A percentile compares a stretch with the other conserved stretches of the same genome.
These are phyloP conservation scores for Rhodofomes roseus DNA, from an alignment of 1,284 basidiomycete species.

Conservation along the genomic window DNA sequence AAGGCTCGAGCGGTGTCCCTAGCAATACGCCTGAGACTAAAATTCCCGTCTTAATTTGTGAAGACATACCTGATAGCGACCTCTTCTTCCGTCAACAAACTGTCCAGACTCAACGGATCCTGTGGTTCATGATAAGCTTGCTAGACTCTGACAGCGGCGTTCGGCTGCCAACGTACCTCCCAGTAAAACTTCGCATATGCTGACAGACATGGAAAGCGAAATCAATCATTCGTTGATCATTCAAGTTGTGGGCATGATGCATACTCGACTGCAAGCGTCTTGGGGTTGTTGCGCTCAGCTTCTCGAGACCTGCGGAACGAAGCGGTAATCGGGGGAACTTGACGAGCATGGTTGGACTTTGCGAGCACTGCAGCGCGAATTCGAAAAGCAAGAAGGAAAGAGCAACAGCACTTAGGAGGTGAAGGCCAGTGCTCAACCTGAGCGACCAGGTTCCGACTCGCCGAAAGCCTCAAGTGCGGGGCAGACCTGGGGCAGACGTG, in stretches of 20 bases:
- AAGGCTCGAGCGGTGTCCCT: slow-evolving; percentile 85
- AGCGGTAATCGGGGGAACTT: too few relatives aligned
- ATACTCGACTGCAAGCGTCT: neutral
- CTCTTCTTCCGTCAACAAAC: slow-evolving; percentile 87
- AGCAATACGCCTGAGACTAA: neutral
- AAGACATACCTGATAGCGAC: slow-evolving; percentile 73
- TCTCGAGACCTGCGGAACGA: neutral
- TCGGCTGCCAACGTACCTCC: slow-evolving; percentile 56
- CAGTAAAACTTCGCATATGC: slow-evolving; percentile 62
- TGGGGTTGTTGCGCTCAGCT: neutral
- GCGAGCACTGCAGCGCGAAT: too few relatives aligned
- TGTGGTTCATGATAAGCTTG: slow-evolving; percentile 22
- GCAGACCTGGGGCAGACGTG: neutral
- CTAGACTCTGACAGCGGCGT: neutral
- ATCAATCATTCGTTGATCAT: neutral
- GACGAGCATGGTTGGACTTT: too few relatives aligned
- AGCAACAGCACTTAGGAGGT: too few relatives aligned
- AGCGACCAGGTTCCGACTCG: too few relatives aligned
- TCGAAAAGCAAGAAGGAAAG: too few relatives aligned
- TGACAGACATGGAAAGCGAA: slow-evolving; percentile 10
- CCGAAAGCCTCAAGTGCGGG: too few relatives aligned
- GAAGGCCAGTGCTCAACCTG: too few relatives aligned
- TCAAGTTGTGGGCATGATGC: neutral
- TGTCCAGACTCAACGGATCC: slow-evolving; percentile 78
- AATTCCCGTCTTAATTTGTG: neutral